Percentiles rank a stretch among this genome's conserved stretches.
Evolutionary conservation across 2,329 filamentous ascomycete species (phyloP).

Genomic region (Fusarium chlamydosporum): DNA sequence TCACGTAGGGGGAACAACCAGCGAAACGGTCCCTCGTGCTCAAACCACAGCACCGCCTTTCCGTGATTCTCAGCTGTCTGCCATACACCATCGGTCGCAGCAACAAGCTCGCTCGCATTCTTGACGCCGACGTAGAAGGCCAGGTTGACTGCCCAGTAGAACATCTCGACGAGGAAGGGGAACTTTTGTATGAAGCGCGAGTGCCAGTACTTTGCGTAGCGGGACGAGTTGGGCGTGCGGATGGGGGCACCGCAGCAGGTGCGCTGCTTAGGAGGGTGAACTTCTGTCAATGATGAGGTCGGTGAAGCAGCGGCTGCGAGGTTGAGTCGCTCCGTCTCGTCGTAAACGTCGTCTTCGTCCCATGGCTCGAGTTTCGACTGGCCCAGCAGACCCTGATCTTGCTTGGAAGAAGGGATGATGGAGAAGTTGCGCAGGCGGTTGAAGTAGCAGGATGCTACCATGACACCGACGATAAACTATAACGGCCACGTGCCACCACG

Average conservation of each 20-base stretch:
- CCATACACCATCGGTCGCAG: slow-evolving; percentile 63
- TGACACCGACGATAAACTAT: slow-evolving; percentile 50
- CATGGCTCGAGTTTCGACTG: slow-evolving; percentile 42
- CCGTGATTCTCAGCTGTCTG: slow-evolving; percentile 69
- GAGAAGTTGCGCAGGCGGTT: slow-evolving; percentile 49
- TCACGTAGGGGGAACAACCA: slow-evolving; percentile 68
- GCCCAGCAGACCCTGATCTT: slow-evolving; percentile 47
- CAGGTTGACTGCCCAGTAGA: slow-evolving; percentile 78
- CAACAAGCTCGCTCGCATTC: slow-evolving; percentile 52
- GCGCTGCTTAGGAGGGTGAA: slow-evolving; percentile 63
- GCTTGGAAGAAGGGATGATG: slow-evolving; percentile 39
- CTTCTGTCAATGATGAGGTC: slow-evolving; percentile 35
- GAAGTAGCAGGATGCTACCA: slow-evolving; percentile 51
- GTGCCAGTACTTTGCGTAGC: slow-evolving; percentile 72
- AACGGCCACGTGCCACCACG: background rate
- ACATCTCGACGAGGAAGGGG: slow-evolving; percentile 80
- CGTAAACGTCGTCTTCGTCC: slow-evolving; percentile 44
- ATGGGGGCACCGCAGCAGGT: slow-evolving; percentile 63
- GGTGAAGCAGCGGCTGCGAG: slow-evolving; percentile 24
- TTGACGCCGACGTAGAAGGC: slow-evolving; percentile 66
- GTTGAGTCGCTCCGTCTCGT: slow-evolving; percentile 40
- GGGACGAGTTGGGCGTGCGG: slow-evolving; percentile 71
- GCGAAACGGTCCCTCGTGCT: slow-evolving; percentile 64
- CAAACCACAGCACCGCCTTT: slow-evolving; percentile 67
- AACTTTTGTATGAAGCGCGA: slow-evolving; percentile 74